Conservation (phyloP, 768 basidiomycete species). For the Holtermanniella nyarrowii region DNA sequence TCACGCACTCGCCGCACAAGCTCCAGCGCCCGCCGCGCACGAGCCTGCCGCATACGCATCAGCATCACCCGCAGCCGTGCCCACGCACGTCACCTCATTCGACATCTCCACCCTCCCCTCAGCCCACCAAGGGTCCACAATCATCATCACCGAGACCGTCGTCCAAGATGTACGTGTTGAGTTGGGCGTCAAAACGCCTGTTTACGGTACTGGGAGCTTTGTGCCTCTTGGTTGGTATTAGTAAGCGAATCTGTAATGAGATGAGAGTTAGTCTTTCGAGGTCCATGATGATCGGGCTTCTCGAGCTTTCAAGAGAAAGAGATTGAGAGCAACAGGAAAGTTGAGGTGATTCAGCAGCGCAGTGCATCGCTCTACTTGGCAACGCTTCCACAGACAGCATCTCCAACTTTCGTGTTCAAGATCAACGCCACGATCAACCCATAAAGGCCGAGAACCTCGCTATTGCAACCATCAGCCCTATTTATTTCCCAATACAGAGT, state of each 20-base stretch:
- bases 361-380: background rate
- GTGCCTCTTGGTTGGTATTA: constrained; percentile 7
- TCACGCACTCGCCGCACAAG: background rate
- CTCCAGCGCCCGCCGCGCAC: background rate
- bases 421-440: constrained; percentile 68
- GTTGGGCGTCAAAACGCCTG: background rate
- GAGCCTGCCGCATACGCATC: too few relatives aligned
- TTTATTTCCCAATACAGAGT: constrained; percentile 44
- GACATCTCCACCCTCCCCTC: background rate
- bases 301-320: too few relatives aligned
- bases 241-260: too few relatives aligned
- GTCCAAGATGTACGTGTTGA: constrained; percentile 1
- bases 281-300: too few relatives aligned
- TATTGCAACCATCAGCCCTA: constrained; percentile 4
- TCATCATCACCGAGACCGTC: constrained; percentile 1
- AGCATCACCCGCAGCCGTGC: background rate
- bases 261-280: too few relatives aligned
- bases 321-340: background rate
- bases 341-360: background rate
- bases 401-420: constrained; percentile 68
- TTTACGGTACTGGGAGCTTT: background rate
- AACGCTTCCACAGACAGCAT: constrained; percentile 35
- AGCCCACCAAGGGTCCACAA: background rate
- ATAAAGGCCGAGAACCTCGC: constrained; percentile 26
- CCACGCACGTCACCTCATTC: background rate